Evolutionary conservation across 768 basidiomycete genomes (phyloP), one percentile per base, ranked within the genome.

Genomic region (Pleurotus djamor): DNA sequence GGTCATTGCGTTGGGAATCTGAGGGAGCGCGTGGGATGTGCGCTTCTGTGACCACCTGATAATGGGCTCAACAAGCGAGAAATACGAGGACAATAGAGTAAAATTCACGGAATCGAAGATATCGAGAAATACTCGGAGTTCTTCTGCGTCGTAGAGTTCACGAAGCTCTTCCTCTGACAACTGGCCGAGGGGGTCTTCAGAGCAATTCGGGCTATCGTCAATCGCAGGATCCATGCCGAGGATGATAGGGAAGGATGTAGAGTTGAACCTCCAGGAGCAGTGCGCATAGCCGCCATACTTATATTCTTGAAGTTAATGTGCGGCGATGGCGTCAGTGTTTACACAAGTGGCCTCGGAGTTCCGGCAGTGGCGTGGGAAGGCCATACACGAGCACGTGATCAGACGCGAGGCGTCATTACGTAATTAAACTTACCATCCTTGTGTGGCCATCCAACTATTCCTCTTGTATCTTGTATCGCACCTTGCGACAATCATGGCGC

Each of bases 31-130:
- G 68, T 35, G 68, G 68, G 9, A 70, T 60, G 44, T 69, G 74
- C 57, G 87, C 83, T 69, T 89, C 88, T 9, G 77, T 80, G 4
- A 88, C 83, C 72, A 85, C 80, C 87, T 88, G 52, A 21, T 38
- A 28, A 34, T 28, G n/a, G 9, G 32, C 5, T 47, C 21, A 28
- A 28, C 21, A 55, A 55, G 14, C 13, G 17, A 56, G 9, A 35
- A 43, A n/a, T 6, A 52, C n/a, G 38, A 17, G 50, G 38, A 36
- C 33, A 45, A 58, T 38, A 50, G 28, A 33, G 47, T 50, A 59
- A n/a, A 48, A 72, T 80, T 67, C 65, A 87, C 87, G 37, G 78
- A 74, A 44, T 85, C 82, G 69, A 89, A 89, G n/a, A 88, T 66
- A 47, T 72, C 66, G 33, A 89, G 70, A 66, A 85, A 88, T 32